Conservation (phyloP, 768 basidiomycete genomes). For the Lactarius hengduanensis region DNA sequence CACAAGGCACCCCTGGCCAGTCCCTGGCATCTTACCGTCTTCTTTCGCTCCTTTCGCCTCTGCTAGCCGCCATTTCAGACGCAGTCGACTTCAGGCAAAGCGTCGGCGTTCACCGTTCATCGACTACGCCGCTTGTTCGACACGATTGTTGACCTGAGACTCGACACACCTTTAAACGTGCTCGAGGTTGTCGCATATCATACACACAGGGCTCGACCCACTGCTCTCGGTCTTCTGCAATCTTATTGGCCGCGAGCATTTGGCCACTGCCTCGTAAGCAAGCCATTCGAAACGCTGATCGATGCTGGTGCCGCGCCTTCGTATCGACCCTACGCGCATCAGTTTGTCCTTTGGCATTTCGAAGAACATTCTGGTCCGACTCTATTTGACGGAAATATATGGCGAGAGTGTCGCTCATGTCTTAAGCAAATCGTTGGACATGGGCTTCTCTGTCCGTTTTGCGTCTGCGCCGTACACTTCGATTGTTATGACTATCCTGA, state of each 20-base stretch:
- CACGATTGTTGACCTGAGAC: constrained; percentile 54
- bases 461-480: constrained; percentile 69
- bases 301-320: constrained; percentile 34
- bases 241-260: constrained; percentile 66
- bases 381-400: constrained; percentile 37
- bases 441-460: constrained; percentile 68
- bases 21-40: constrained; percentile 54
- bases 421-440: constrained; percentile 56
- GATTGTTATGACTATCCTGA: constrained; percentile 74
- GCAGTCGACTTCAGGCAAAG: constrained; percentile 44
- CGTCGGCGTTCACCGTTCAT: constrained; percentile 41
- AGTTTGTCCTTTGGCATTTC: constrained; percentile 72
- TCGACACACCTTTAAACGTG: constrained; percentile 68
- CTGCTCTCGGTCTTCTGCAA: constrained; percentile 54
- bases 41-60: constrained; percentile 58
- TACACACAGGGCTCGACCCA: constrained; percentile 49
- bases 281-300: constrained; percentile 45
- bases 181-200: constrained; percentile 72
- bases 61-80: constrained; percentile 63
- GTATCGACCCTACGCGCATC: constrained; percentile 51
- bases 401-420: constrained; percentile 57
- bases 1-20: constrained; percentile 60
- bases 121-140: constrained; percentile 55
- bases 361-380: constrained; percentile 30
- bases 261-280: constrained; percentile 64